Base-by-base conservation (phyloP, 73 alveolate species). In the Paramecium sonneborni region DNA sequence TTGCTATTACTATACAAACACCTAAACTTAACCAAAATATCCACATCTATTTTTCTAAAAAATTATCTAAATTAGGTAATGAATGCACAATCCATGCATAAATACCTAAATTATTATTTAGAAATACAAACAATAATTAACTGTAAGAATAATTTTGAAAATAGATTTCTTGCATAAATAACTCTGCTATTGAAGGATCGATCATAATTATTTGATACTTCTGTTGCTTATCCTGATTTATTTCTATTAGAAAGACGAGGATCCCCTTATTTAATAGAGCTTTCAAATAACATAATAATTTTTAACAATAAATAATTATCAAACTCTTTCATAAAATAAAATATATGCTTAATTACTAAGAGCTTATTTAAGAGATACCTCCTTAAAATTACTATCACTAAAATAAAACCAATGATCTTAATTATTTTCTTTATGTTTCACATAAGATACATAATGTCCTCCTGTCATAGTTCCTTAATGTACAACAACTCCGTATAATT, bases 401-500 rank as follows among this genome's bases (percentile, higher is more conserved):
- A 56, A 85, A 41, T 86, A 86, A 58, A 58, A 57, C 93, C 93
- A 86, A 15, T 56, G 37, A 28, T 70, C 79, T 56, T 86, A 21
- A 38, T 74, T 74, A n/a, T 74, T 28, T 28, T 38, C 57, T 38
- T 24, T 79, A 48, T 76, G 89, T 37, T 92, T 92, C 35, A 92
- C 93, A 92, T 46, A 92, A 23, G 95, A 57, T 0, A 92, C 68
- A 39, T 91, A 91, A 43, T 92, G 95, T 1, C 93, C 95, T n/a
- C 92, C 92, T 11, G 3, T 10, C 48, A 85, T 56, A 14, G 84
- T 48, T 41, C 95, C 95, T 30, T 57, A 48, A n/a, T 85, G 93
- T 34, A 85, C 92, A 20, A 92, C 88, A 58, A 67, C 72, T 11
- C 85, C 95, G 84, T 30, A 92, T 3, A 92, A 38, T 35, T 44